Conservation (phyloP, 2,329 filamentous ascomycete species). For the Penicillium sp. region DNA sequence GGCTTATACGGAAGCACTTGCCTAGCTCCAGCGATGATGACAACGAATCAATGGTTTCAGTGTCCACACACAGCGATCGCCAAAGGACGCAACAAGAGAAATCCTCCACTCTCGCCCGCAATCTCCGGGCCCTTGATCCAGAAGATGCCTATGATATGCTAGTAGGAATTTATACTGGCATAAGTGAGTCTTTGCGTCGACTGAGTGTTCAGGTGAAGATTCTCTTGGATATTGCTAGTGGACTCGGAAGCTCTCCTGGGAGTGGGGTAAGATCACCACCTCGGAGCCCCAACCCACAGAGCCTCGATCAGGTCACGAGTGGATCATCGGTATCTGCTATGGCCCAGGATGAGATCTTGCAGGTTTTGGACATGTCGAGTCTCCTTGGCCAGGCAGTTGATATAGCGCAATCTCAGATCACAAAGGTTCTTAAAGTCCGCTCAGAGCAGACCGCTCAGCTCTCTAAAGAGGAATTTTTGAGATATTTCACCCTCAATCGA, state of each 20-base stretch:
- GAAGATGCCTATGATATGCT: constrained; percentile 85
- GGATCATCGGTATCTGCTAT: constrained; percentile 33
- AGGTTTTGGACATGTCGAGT: constrained; percentile 68
- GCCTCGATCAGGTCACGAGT: constrained; percentile 46
- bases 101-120: constrained; percentile 83
- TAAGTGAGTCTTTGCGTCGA: constrained; percentile 83
- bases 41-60: constrained; percentile 83
- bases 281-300: constrained; percentile 51
- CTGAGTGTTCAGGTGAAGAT: constrained; percentile 92
- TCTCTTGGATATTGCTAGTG: constrained; percentile 87
- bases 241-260: constrained; percentile 45
- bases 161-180: constrained; percentile 79
- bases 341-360: constrained; percentile 63
- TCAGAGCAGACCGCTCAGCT: constrained; percentile 63
- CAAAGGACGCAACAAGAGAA: constrained; percentile 82
- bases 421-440: constrained; percentile 66
- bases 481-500: constrained; percentile 66
- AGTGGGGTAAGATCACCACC: constrained; percentile 52
- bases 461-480: constrained; percentile 60
- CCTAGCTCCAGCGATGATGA: constrained; percentile 96
- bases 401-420: constrained; percentile 66
- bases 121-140: constrained; percentile 80
- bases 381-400: constrained; percentile 69
- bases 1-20: constrained; percentile 79
- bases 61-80: constrained; percentile 74